Percentiles rank a stretch among this genome's conserved stretches.
These are phyloP conservation scores for Nicotiana sylvestris DNA, from an alignment of 257 asterid genomes.

Conservation along the genomic window DNA sequence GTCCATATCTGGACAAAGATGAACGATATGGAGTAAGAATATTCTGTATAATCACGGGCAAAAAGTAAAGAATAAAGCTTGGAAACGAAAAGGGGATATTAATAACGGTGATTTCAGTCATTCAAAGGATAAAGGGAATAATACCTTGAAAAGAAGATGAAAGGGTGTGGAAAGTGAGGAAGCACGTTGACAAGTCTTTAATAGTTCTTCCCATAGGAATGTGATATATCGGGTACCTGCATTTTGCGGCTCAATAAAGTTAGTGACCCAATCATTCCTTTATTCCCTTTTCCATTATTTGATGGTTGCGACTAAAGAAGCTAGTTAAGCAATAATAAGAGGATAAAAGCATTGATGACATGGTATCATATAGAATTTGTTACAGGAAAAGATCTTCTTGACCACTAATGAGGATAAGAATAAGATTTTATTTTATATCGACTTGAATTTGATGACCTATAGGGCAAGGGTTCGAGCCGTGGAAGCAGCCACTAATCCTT, in stretches of 20 bases:
- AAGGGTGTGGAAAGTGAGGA: conserved; percentile 53
- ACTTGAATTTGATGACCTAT: too few relatives aligned
- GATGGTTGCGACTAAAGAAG: not conserved
- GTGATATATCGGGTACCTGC: conserved; percentile 54
- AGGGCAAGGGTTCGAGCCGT: too few relatives aligned
- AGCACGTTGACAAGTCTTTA: conserved; percentile 47
- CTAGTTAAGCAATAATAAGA: not conserved
- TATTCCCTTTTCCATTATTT: conserved; percentile 13
- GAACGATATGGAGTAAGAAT: conserved; percentile 2
- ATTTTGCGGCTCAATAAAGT: conserved; percentile 23
- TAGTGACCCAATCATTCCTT: conserved; percentile 12
- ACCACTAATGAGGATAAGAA: not conserved
- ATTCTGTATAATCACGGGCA: not conserved
- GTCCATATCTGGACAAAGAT: conserved; percentile 34
- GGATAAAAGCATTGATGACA: not conserved
- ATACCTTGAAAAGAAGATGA: conserved; percentile 53
- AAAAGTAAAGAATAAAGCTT: conserved; percentile 6
- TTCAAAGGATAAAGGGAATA: not conserved
- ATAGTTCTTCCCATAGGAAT: conserved; percentile 48
- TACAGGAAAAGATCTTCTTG: conserved; percentile 1
- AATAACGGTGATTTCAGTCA: not conserved
- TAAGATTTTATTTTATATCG: not conserved
- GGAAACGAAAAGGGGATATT: conserved; percentile 4
- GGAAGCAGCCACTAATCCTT: too few relatives aligned
- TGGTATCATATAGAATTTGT: not conserved